phyloP scores from a whole-genome alignment of 179 eudicot genomes.

The Camellia oleifera region DNA sequence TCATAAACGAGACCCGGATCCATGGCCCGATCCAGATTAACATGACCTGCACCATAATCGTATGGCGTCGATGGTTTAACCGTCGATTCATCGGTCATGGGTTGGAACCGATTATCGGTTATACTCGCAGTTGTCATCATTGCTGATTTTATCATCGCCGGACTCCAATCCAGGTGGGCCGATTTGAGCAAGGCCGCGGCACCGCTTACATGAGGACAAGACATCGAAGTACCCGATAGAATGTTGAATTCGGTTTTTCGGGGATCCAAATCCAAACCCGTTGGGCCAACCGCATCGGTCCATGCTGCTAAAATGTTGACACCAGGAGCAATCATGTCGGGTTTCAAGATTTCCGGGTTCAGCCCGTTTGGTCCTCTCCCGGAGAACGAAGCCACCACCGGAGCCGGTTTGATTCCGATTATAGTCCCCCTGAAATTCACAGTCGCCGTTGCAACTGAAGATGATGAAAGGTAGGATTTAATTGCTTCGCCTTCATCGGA shows the following conservation, averaged over 20 bases:
- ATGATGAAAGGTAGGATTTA: slow-evolving; percentile 49
- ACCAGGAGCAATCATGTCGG: slow-evolving; percentile 93
- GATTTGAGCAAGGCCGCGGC: slow-evolving; percentile 95
- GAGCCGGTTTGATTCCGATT: slow-evolving; percentile 82
- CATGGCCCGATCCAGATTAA: slow-evolving; percentile 77
- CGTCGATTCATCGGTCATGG: slow-evolving; percentile 69
- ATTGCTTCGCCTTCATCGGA: slow-evolving; percentile 67
- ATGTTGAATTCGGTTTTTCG: slow-evolving; percentile 85
- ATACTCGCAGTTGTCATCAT: slow-evolving; percentile 93
- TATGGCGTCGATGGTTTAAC: slow-evolving; percentile 70
- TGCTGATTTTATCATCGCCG: slow-evolving; percentile 82
- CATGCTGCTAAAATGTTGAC: slow-evolving; percentile 91
- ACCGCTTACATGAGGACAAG: slow-evolving; percentile 91
- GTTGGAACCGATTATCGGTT: slow-evolving; percentile 43
- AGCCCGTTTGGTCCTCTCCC: slow-evolving; percentile 91
- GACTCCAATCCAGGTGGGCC: slow-evolving; percentile 90
- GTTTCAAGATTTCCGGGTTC: slow-evolving; percentile 91
- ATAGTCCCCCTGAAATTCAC: slow-evolving; percentile 69
- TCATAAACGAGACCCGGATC: slow-evolving; percentile 96
- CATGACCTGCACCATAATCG: slow-evolving; percentile 84
- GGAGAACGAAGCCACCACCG: slow-evolving; percentile 90
- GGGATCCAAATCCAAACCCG: slow-evolving; percentile 69
- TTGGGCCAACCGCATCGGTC: slow-evolving; percentile 91
- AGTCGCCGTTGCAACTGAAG: slow-evolving; percentile 46
- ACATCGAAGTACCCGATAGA: slow-evolving; percentile 93